Conservation (phyloP, 495 filamentous ascomycete genomes). For the Penicillium macrosclerotiorum region DNA sequence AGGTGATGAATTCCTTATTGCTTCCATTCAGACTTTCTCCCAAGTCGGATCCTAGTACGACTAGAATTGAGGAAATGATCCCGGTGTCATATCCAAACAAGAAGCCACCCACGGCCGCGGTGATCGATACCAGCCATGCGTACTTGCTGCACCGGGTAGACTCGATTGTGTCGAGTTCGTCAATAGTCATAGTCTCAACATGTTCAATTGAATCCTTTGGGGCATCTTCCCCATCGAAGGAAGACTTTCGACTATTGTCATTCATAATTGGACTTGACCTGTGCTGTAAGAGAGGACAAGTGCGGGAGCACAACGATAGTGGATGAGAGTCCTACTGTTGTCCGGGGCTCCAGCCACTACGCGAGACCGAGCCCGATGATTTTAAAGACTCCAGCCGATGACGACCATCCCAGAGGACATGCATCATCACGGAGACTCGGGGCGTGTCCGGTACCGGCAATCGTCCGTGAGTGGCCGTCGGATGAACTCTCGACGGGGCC, state of each 20-base stretch:
- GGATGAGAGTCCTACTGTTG: too few relatives aligned
- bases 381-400: too few relatives aligned
- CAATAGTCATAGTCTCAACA: constrained; percentile 1
- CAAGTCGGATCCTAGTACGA: constrained; percentile 10
- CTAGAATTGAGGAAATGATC: neutral
- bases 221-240: neutral
- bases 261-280: too few relatives aligned
- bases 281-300: too few relatives aligned
- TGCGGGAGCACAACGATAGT: too few relatives aligned
- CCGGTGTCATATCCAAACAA: constrained; percentile 1
- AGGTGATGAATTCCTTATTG: constrained; percentile 49
- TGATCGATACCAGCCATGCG: constrained; percentile 1
- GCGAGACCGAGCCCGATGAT: too few relatives aligned
- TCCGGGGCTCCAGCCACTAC: too few relatives aligned
- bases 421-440: too few relatives aligned
- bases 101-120: neutral
- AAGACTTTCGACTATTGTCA: neutral
- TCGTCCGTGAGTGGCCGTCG: neutral
- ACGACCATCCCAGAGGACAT: too few relatives aligned
- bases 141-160: neutral
- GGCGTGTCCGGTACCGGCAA: too few relatives aligned
- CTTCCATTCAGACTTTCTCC: constrained; percentile 25
- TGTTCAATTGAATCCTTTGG: constrained; percentile 1
- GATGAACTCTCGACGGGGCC: neutral
- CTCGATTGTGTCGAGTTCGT: constrained; percentile 7